A percentile compares a stretch with the other conserved stretches of the same genome.
These are phyloP conservation scores for Oxytropis ochrocephala DNA, from an alignment of 306 rosid species.

Conservation along the genomic window DNA sequence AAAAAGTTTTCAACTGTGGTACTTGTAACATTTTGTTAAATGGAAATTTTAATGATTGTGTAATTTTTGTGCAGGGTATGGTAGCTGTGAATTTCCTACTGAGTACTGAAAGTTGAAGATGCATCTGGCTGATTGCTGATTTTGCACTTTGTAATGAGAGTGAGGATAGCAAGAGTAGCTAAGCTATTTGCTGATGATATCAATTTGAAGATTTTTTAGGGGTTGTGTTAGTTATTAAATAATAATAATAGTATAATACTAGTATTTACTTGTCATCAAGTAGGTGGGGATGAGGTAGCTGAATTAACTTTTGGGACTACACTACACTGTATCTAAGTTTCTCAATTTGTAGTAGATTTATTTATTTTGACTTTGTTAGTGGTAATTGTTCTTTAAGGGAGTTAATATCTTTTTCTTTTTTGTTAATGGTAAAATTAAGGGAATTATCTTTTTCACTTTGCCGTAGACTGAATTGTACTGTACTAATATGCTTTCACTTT, in stretches of 20 bases:
- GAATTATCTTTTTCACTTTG: too few relatives aligned
- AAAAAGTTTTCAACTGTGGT: neutral
- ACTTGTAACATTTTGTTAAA: neutral
- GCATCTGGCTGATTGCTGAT: constrained; percentile 18
- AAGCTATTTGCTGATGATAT: too few relatives aligned
- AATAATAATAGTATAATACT: neutral
- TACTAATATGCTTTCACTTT: too few relatives aligned
- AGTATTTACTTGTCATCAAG: neutral
- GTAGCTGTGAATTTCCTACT: constrained; percentile 70
- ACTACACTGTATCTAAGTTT: neutral
- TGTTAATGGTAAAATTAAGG: too few relatives aligned
- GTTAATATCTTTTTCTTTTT: too few relatives aligned
- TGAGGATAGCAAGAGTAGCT: too few relatives aligned
- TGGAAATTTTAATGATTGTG: neutral
- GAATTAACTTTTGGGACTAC: neutral
- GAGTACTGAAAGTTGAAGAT: constrained; percentile 40
- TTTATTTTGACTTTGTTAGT: too few relatives aligned
- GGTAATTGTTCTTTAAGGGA: neutral
- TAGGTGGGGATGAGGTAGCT: constrained; percentile 13
- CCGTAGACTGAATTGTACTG: too few relatives aligned
- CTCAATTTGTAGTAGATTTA: neutral
- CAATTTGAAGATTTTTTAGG: constrained; percentile 15
- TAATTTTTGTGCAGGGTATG: constrained; percentile 54
- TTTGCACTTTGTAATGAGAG: constrained; percentile 20
- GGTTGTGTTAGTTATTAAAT: constrained; percentile 18